These are phyloP conservation scores for Huntiella savannae DNA, from an alignment of 2,329 filamentous ascomycete genomes.

Conservation along the genomic window DNA sequence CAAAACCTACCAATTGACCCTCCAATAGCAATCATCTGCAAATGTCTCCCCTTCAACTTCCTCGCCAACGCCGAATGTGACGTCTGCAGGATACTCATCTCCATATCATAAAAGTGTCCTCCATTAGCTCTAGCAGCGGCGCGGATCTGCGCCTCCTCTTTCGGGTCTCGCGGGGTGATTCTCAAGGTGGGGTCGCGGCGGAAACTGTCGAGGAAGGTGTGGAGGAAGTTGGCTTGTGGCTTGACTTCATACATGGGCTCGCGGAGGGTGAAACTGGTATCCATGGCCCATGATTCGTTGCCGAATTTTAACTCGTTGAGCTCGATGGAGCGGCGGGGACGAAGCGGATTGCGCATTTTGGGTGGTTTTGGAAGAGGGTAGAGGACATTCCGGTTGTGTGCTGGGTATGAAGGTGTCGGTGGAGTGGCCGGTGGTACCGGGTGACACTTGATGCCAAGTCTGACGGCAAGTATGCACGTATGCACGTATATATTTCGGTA, in stretches of 20 bases:
- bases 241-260: conserved; percentile 12
- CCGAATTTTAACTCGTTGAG: conserved; percentile 33
- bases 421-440: neutral
- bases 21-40: conserved; percentile 96
- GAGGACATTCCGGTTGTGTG: too few relatives aligned
- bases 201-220: conserved; percentile 34
- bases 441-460: neutral
- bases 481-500: neutral
- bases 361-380: conserved; percentile 7
- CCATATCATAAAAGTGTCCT: conserved; percentile 35
- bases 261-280: conserved; percentile 8
- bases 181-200: conserved; percentile 36
- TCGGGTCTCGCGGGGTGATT: conserved; percentile 25
- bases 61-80: conserved; percentile 57
- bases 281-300: conserved; percentile 11
- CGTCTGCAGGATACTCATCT: conserved; percentile 48
- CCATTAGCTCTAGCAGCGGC: conserved; percentile 18
- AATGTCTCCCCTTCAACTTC: conserved; percentile 62
- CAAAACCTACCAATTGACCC: conserved; percentile 54
- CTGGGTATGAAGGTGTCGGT: too few relatives aligned
- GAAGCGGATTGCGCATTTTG: conserved; percentile 21
- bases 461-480: neutral
- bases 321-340: conserved; percentile 24
- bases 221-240: conserved; percentile 8
- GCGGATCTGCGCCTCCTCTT: conserved; percentile 18